Conservation (phyloP, 192 early-diverging fungal species). For the Radiomyces spectabilis region DNA sequence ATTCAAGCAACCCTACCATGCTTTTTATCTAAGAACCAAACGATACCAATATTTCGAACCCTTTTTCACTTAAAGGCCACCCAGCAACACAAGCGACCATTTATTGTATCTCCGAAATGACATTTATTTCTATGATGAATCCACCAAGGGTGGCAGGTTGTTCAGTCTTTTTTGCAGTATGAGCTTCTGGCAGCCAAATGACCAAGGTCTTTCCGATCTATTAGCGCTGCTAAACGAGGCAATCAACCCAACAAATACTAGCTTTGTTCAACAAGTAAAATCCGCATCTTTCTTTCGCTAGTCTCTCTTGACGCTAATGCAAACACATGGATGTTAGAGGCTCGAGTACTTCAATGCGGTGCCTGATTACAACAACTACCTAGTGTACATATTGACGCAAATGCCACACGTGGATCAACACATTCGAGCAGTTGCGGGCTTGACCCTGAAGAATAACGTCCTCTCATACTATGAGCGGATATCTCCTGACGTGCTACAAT, state of each 20-base stretch:
- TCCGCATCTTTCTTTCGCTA: no score
- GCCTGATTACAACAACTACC: slow-evolving; percentile 90
- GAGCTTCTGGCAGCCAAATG: slow-evolving; percentile 69
- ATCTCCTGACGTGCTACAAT: slow-evolving; percentile 40
- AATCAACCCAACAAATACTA: slow-evolving; percentile 56
- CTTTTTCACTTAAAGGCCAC: no score
- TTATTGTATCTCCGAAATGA: no score
- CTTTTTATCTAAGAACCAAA: no score
- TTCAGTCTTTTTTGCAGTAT: background rate
- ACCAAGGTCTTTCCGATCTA: slow-evolving; percentile 69
- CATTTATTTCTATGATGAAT: no score
- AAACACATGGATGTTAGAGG: slow-evolving; percentile 36
- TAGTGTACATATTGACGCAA: slow-evolving; percentile 82
- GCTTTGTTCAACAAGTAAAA: slow-evolving; percentile 74
- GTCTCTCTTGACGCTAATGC: no score
- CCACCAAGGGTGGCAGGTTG: no score
- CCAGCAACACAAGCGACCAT: no score
- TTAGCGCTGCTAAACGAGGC: slow-evolving; percentile 69
- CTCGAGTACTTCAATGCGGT: slow-evolving; percentile 76
- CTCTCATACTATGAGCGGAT: slow-evolving; percentile 50
- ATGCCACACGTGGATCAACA: slow-evolving; percentile 59
- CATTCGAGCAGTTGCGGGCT: slow-evolving; percentile 82
- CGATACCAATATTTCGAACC: no score
- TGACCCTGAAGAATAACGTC: slow-evolving; percentile 79
- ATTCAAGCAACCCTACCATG: no score